These are phyloP conservation scores for Trichaptum fuscoviolaceum DNA, from an alignment of 768 basidiomycete species.

Conservation along the genomic window DNA sequence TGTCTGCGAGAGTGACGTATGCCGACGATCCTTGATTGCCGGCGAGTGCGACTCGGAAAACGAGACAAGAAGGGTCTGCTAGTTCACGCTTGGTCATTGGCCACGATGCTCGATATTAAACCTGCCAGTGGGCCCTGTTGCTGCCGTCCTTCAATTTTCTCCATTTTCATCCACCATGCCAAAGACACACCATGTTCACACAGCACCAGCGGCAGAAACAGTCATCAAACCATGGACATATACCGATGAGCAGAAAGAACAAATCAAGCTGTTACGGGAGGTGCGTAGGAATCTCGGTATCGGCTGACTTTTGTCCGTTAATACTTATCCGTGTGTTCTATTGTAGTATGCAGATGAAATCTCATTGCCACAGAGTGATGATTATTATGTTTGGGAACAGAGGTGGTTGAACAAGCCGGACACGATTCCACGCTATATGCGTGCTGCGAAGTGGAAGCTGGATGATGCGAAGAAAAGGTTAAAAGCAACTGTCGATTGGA, in stretches of 20 bases:
- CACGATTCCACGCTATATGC: slow-evolving; percentile 68
- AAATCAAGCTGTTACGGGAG: slow-evolving; percentile 58
- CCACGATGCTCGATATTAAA: neutral
- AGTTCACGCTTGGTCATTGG: neutral
- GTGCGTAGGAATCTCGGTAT: slow-evolving; percentile 31
- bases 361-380: slow-evolving; percentile 57
- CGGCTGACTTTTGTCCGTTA: neutral
- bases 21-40: neutral
- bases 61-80: neutral
- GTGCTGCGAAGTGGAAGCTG: slow-evolving; percentile 80
- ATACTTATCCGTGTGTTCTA: neutral
- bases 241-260: slow-evolving; percentile 52
- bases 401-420: slow-evolving; percentile 70
- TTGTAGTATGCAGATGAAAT: slow-evolving; percentile 63
- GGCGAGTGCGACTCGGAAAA: neutral
- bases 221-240: slow-evolving; percentile 55
- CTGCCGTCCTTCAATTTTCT: neutral
- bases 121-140: neutral
- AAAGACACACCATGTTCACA: slow-evolving; percentile 45
- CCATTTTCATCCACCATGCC: slow-evolving; percentile 25
- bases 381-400: slow-evolving; percentile 72
- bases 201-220: slow-evolving; percentile 48
- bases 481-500: slow-evolving; percentile 76
- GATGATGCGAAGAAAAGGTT: slow-evolving; percentile 75
- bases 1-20: neutral